Percentiles rank a stretch among this genome's conserved stretches.
phyloP scores from a whole-genome alignment of 306 rosid genomes.

The Erythrophleum fordii region DNA sequence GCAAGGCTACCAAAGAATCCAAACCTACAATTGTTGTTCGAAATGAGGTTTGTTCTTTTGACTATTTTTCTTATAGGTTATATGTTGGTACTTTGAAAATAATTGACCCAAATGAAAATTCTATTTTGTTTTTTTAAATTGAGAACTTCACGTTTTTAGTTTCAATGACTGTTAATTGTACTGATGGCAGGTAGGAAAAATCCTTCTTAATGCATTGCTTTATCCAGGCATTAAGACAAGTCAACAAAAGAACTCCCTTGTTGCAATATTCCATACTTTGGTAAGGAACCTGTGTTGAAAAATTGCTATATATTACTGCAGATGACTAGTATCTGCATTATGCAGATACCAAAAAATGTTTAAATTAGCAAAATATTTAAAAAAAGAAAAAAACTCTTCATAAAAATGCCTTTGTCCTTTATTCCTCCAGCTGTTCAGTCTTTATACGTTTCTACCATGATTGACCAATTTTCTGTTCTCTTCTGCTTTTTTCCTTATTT shows the following conservation, averaged over 20 bases:
- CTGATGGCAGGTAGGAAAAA: conserved; percentile 79
- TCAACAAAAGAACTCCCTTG: conserved; percentile 86
- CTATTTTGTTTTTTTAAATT: background rate
- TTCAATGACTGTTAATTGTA: conserved; percentile 39
- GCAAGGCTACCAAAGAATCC: conserved; percentile 94
- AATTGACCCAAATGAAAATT: conserved; percentile 3
- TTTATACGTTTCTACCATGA: background rate
- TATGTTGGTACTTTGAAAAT: background rate
- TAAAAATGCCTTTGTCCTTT: background rate
- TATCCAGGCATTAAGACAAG: conserved; percentile 96
- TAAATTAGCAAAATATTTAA: background rate
- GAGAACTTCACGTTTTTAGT: conserved; percentile 13
- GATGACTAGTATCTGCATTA: background rate
- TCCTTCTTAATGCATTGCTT: conserved; percentile 88
- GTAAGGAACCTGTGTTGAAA: conserved; percentile 48
- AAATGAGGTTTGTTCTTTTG: conserved; percentile 71
- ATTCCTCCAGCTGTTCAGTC: background rate
- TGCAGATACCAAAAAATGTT: conserved; percentile 19
- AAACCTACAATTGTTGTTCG: conserved; percentile 92
- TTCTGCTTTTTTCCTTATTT: background rate
- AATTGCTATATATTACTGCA: background rate
- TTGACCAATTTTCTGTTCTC: background rate
- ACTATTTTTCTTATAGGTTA: background rate
- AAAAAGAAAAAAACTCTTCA: background rate
- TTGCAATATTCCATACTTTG: conserved; percentile 91